These are phyloP conservation scores for Euphrasia arctica DNA, from an alignment of 305 asterid genomes.

Conservation along the genomic window DNA sequence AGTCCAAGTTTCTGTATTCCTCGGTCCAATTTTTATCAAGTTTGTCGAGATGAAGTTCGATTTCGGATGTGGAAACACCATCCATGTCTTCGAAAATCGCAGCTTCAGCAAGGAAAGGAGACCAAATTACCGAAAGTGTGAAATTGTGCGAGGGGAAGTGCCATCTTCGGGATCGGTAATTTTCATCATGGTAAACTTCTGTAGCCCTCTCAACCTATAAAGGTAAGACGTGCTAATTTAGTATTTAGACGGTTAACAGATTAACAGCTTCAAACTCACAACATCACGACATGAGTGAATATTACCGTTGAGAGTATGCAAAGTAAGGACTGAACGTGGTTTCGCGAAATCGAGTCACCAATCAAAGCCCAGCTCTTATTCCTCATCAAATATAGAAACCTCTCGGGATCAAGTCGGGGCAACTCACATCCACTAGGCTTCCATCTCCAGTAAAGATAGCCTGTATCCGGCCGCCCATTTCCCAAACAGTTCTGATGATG, in stretches of 20 bases:
- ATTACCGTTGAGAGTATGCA: slow-evolving; percentile 70
- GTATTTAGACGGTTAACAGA: no score
- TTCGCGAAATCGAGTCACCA: slow-evolving; percentile 84
- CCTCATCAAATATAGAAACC: slow-evolving; percentile 64
- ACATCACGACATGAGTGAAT: background rate
- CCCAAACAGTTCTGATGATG: slow-evolving; percentile 59
- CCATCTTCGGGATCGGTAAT: slow-evolving; percentile 57
- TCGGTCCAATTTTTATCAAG: slow-evolving; percentile 73
- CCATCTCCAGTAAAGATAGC: slow-evolving; percentile 82
- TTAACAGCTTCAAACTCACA: background rate
- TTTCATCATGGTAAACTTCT: slow-evolving; percentile 58
- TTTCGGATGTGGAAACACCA: slow-evolving; percentile 57
- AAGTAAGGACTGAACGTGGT: slow-evolving; percentile 71
- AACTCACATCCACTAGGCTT: slow-evolving; percentile 61
- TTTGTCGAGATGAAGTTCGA: slow-evolving; percentile 65
- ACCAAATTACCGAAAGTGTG: slow-evolving; percentile 66
- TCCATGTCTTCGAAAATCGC: slow-evolving; percentile 49
- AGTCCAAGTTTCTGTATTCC: slow-evolving; percentile 45
- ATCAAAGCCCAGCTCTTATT: slow-evolving; percentile 63
- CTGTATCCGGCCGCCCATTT: slow-evolving; percentile 57
- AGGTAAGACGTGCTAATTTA: background rate
- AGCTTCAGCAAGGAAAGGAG: slow-evolving; percentile 81
- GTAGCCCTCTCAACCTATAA: slow-evolving; percentile 58
- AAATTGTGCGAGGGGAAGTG: slow-evolving; percentile 62
- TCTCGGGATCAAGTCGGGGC: slow-evolving; percentile 49